These are phyloP conservation scores for Conringia planisiliqua DNA, from an alignment of 345 rosid genomes.

Conservation along the genomic window DNA sequence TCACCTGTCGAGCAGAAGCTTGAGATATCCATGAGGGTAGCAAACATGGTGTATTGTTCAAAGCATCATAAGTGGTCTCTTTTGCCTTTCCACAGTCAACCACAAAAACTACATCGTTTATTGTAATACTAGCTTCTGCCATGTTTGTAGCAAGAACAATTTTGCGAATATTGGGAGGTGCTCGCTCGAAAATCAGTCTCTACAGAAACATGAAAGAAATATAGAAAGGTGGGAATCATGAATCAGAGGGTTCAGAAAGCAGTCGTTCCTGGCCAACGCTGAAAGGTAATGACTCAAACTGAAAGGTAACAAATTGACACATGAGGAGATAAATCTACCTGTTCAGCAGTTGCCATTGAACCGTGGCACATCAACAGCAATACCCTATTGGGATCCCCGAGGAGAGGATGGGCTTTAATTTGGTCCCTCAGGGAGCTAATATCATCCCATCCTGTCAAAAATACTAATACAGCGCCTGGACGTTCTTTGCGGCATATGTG, in stretches of 20 bases:
- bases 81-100: constrained; percentile 98
- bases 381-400: constrained; percentile 97
- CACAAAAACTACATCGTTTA: constrained; percentile 90
- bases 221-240: not conserved
- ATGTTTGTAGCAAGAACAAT: constrained; percentile 94
- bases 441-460: constrained; percentile 99
- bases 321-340: constrained; percentile 41
- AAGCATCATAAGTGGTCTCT: constrained; percentile 98
- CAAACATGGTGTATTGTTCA: constrained; percentile 98
- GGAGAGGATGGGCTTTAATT: constrained; percentile 92
- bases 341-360: constrained; percentile 98
- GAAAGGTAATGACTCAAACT: not conserved
- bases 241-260: not conserved
- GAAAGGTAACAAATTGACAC: constrained; percentile 10
- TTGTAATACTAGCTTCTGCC: constrained; percentile 99
- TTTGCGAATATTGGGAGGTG: constrained; percentile 81
- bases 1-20: constrained; percentile 91
- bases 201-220: constrained; percentile 39
- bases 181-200: constrained; percentile 83
- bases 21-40: constrained; percentile 97
- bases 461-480: constrained; percentile 87
- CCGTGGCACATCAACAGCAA: constrained; percentile 89
- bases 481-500: constrained; percentile 96
- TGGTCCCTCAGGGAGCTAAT: constrained; percentile 89
- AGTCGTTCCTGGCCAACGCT: not conserved